Percentiles rank a stretch among this genome's conserved stretches.
Evolutionary conservation across 768 basidiomycete genomes (phyloP).

Genomic region (Mycena latifolia): DNA sequence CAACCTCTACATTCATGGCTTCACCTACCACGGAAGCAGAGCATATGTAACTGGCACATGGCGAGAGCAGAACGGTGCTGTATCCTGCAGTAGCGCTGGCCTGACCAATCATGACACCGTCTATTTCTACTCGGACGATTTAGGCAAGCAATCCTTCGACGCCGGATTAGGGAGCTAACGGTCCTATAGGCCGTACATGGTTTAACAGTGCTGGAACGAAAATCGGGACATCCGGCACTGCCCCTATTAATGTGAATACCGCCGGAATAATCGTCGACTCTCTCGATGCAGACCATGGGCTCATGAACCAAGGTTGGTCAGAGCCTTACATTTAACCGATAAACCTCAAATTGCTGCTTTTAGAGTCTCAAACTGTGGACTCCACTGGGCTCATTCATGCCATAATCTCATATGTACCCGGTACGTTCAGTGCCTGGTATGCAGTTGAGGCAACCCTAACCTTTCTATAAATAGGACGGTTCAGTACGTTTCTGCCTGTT

Average conservation of each 20-base stretch:
- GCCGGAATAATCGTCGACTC: conserved; percentile 58
- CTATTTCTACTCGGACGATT: conserved; percentile 61
- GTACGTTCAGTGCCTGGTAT: conserved; percentile 37
- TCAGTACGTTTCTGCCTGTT: conserved; percentile 37
- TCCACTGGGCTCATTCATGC: conserved; percentile 58
- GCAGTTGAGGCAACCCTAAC: background rate
- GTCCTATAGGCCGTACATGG: conserved; percentile 55
- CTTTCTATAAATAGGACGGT: conserved; percentile 50
- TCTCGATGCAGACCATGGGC: conserved; percentile 59
- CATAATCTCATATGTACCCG: conserved; percentile 63
- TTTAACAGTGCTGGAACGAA: conserved; percentile 54
- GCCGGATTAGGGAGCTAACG: background rate
- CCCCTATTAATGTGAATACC: conserved; percentile 57
- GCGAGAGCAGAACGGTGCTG: conserved; percentile 58
- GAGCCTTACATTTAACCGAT: background rate
- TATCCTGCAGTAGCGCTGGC: conserved; percentile 56
- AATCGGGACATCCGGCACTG: conserved; percentile 56
- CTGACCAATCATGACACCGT: conserved; percentile 63
- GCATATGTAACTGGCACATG: conserved; percentile 61
- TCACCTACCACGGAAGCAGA: conserved; percentile 53
- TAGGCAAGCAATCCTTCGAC: conserved; percentile 43
- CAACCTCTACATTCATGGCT: conserved; percentile 63
- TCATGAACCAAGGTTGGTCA: conserved; percentile 57
- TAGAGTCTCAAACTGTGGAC: conserved; percentile 60
- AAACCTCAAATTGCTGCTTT: background rate